A percentile compares a stretch with the other conserved stretches of the same genome.
Evolutionary conservation across 495 filamentous ascomycete genomes (phyloP).

Genomic region (Penicillium flavigenum): DNA sequence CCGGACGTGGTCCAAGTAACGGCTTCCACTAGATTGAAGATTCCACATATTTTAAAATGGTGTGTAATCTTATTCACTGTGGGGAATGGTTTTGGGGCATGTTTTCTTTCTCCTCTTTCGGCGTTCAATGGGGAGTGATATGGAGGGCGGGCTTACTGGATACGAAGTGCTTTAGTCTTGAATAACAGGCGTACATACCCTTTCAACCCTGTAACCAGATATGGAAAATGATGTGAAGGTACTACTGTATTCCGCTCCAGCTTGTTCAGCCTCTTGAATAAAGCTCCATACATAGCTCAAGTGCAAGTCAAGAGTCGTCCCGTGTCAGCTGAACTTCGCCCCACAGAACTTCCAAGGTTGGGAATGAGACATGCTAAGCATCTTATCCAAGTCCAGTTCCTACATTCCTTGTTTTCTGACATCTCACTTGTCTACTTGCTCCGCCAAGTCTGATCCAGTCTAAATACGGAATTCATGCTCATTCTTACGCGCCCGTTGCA

Average conservation of each 20-base stretch:
- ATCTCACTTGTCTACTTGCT: background rate
- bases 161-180: conserved; percentile 34
- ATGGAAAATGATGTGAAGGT: conserved; percentile 7
- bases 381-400: background rate
- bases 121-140: conserved; percentile 42
- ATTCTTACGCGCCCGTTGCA: conserved; percentile 17
- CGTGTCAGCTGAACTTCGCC: conserved; percentile 23
- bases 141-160: conserved; percentile 32
- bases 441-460: background rate
- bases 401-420: background rate
- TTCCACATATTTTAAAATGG: conserved; percentile 2
- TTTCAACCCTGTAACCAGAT: conserved; percentile 14
- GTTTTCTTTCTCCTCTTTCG: conserved; percentile 34
- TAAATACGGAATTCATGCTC: conserved; percentile 6
- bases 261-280: conserved; percentile 19
- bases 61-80: conserved; percentile 27
- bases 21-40: conserved; percentile 37
- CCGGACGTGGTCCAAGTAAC: conserved; percentile 46
- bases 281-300: background rate
- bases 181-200: conserved; percentile 41
- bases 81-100: conserved; percentile 12
- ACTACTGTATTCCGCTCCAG: conserved; percentile 14
- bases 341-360: conserved; percentile 8
- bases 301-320: background rate
- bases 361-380: background rate